Evolutionary conservation across 805 yeast species (phyloP).

Genomic region (Ogataea trehalophila): DNA sequence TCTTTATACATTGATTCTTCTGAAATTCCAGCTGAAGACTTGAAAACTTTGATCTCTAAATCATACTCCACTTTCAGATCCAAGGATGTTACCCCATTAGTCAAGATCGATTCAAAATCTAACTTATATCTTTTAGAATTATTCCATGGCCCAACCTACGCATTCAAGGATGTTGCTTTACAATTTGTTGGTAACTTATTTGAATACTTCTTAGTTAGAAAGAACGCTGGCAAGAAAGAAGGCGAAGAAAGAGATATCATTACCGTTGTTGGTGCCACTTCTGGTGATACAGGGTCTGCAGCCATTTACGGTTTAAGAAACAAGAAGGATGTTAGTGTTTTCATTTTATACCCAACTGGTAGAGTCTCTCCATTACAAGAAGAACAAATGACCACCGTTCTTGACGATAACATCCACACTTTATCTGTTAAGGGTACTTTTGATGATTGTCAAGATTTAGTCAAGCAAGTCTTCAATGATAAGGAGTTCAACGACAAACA

Average conservation of each 20-base stretch:
- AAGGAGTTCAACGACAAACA: slow-evolving; percentile 78
- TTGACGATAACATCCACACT: slow-evolving; percentile 90
- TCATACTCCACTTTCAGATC: slow-evolving; percentile 91
- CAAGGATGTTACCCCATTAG: slow-evolving; percentile 83
- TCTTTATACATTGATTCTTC: slow-evolving; percentile 64
- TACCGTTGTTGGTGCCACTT: slow-evolving; percentile 98
- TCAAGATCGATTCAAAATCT: slow-evolving; percentile 44
- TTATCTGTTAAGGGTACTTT: slow-evolving; percentile 93
- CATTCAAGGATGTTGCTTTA: slow-evolving; percentile 97
- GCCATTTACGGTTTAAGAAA: slow-evolving; percentile 97
- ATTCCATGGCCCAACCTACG: slow-evolving; percentile 99
- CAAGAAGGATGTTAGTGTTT: slow-evolving; percentile 96
- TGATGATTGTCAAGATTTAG: slow-evolving; percentile 97
- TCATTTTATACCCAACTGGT: slow-evolving; percentile 94
- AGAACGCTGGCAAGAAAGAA: slow-evolving; percentile 48
- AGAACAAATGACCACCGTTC: slow-evolving; percentile 96
- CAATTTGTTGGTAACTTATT: slow-evolving; percentile 97
- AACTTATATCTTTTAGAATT: slow-evolving; percentile 78
- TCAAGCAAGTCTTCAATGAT: slow-evolving; percentile 90
- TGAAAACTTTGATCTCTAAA: slow-evolving; percentile 53
- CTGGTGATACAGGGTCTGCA: slow-evolving; percentile 99
- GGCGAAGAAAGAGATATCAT: slow-evolving; percentile 63
- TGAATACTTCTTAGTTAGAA: slow-evolving; percentile 82
- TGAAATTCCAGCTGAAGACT: slow-evolving; percentile 72
- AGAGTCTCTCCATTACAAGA: slow-evolving; percentile 97